Evolutionary conservation across 306 rosid genomes (phyloP), one percentile per base, ranked within the genome.

Genomic region (Corylus avellana): DNA sequence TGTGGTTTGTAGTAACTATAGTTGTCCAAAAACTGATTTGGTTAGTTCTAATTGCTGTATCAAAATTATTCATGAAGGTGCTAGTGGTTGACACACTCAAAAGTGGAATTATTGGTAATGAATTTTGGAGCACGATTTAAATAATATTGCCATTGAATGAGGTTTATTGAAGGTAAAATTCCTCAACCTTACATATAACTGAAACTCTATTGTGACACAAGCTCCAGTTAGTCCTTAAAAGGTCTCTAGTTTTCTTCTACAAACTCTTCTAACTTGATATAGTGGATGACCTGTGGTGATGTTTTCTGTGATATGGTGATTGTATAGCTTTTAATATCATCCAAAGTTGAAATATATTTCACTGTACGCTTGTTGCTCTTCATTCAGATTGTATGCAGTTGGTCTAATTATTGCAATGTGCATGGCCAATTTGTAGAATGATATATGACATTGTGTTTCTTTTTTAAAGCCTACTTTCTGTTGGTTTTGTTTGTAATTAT

Each of bases 71-170:
- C 12, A 61, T 25, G 68, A 61, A 4, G 37, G 13, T 61, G 18
- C 39, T 27, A 46, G 51, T 69, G 27, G 50, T 51, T 14, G 62
- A 29, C 5, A 8, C 25, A 3, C 63, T 72, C 8, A 54, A 35
- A 32, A 16, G 6, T 70, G 73, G 55, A 74, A 5, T 66, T 53
- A 48, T 56, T 75, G 72, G 49, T 57, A 77, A 74, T 75, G 73
- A 80, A 2, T 75, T 13, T 32, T 55, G 8, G 53, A 37, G 63
- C 55, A 74, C 78, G 16, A 25, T 14, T 8, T 57, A 57, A 8
- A 58, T 55, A 4, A 27, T 27, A 61, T 61, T 25, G n/a, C 22
- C 46, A 35, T 64, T 2, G 47, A 35, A 22, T 25, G 37, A 58
- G 66, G 66, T 56, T 56, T 56, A n/a, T 50, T 59, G 6, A 11